These are phyloP conservation scores for Fragaria vesca DNA, from an alignment of 306 rosid species.

Conservation along the genomic window DNA sequence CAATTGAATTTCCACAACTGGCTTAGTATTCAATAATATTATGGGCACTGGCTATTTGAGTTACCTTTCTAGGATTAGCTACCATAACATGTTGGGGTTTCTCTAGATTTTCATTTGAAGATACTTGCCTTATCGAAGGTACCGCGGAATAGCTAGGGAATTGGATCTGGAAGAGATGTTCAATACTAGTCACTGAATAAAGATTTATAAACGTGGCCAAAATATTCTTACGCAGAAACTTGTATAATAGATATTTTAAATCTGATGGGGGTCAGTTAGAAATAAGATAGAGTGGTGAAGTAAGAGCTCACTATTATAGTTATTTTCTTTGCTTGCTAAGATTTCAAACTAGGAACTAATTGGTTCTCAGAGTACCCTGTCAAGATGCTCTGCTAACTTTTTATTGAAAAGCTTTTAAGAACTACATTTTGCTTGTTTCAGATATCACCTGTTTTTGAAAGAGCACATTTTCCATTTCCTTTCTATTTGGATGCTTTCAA, in stretches of 20 bases:
- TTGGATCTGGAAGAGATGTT: background rate
- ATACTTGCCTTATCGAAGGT: background rate
- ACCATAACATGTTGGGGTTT: background rate
- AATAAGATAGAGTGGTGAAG: slow-evolving; percentile 3
- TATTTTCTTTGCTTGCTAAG: background rate
- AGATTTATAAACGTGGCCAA: background rate
- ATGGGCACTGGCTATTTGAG: background rate
- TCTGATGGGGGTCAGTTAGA: background rate
- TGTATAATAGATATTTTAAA: too few relatives aligned
- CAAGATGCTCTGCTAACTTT: background rate
- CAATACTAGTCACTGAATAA: background rate
- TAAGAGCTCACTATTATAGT: background rate
- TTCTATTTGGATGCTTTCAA: background rate
- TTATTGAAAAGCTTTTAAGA: background rate
- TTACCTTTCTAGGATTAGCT: background rate
- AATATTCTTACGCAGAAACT: background rate
- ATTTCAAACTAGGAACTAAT: background rate
- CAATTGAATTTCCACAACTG: background rate
- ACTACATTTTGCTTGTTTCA: slow-evolving; percentile 1
- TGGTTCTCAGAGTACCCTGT: background rate
- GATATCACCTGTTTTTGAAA: background rate
- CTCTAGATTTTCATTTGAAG: background rate
- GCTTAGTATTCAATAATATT: background rate
- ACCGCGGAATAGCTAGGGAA: background rate
- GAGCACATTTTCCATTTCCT: background rate